These are phyloP conservation scores for Cordyceps militaris DNA, from an alignment of 2,329 filamentous ascomycete species.

Conservation along the genomic window DNA sequence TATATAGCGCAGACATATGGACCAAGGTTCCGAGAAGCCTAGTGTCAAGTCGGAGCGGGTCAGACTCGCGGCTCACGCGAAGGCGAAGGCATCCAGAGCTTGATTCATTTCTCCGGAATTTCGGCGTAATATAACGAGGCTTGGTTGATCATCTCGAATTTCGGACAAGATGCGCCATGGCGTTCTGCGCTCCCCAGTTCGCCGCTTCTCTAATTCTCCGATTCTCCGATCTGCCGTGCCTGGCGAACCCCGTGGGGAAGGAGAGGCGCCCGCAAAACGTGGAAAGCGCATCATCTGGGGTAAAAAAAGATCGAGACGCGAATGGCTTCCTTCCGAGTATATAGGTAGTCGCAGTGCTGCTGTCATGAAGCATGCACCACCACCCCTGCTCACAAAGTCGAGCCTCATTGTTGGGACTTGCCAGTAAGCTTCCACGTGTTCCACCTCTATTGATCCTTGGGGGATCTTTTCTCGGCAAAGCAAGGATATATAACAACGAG, in stretches of 20 bases:
- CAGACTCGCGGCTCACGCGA: background rate
- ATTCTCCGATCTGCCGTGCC: conserved; percentile 2
- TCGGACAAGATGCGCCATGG: background rate
- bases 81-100: background rate
- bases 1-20: background rate
- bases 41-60: conserved; percentile 1
- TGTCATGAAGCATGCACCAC: background rate
- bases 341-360: background rate
- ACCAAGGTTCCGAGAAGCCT: background rate
- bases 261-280: background rate
- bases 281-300: conserved; percentile 6
- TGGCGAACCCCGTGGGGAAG: conserved; percentile 8
- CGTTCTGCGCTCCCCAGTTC: background rate
- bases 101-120: background rate
- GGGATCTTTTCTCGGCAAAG: background rate
- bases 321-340: background rate
- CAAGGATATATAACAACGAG: background rate
- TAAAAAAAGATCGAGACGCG: background rate
- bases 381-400: background rate
- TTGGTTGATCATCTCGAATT: background rate
- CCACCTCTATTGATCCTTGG: background rate
- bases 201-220: background rate
- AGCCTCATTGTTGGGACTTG: background rate
- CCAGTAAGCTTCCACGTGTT: too few species aligned
- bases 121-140: background rate